Evolutionary conservation across 1,284 basidiomycete species (phyloP), one percentile per base, ranked within the genome.

Genomic region (Takashimella tepidaria): DNA sequence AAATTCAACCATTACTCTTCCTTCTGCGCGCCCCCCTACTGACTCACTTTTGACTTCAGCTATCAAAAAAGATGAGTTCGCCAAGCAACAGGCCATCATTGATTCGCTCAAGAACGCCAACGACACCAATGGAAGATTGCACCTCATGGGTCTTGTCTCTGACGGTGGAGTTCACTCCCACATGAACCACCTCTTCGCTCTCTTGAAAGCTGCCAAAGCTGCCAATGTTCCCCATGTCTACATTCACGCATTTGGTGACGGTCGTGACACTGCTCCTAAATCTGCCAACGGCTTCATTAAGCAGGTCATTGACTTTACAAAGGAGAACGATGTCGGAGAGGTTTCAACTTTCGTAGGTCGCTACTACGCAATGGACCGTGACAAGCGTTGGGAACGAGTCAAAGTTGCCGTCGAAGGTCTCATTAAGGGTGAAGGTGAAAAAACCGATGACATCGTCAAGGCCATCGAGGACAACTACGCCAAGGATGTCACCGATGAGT

Each of bases 131-230:
- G 89, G 89, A 27, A 81, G 90, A 47, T 75, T 93, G 21, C 91
- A 93, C 73, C 77, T 92, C 24, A 78, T 92, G 57, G 91, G 91
- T 56, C 79, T 93, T 66, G 88, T 91, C 69, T 93, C 90, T 10
- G 91, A 93, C 64, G 91, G 91, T 43, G 90, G 91, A 64, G 91
- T 95, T n/a, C 91, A 93, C 77, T 93, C 90, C 1, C 89, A 92
- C 75, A 92, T 89, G 65, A 81, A 72, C 53, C 91, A 93, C 72
- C 81, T 95, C 26, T 88, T 85, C 63, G 90, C 89, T 1, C 82
- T 95, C 13, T 82, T 95, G 59, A 87, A 90, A 70, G 86, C 86
- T 2, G 91, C 91, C 41, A 92, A 92, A 72, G 86, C 89, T 69
- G 73, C 83, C 53, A 86, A 83, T 45, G 84, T 93, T 25, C 87